Evolutionary conservation across 2,329 filamentous ascomycete genomes (phyloP).

Genomic region (Colletotrichum coccodes): DNA sequence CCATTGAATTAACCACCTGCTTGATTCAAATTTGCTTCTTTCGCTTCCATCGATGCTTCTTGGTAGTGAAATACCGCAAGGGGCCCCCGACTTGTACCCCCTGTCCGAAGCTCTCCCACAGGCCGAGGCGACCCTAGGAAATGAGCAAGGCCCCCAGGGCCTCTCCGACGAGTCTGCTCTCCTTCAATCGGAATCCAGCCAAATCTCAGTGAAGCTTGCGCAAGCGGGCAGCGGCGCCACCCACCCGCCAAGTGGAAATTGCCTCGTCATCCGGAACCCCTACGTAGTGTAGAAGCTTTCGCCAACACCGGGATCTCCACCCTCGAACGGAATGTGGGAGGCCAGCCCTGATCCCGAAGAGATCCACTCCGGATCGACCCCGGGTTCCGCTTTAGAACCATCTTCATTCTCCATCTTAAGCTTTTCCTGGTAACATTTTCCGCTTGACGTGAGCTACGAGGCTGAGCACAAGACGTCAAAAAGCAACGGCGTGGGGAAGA

Average conservation of each 20-base stretch:
- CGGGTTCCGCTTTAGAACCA: conserved; percentile 6
- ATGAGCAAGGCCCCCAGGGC: not conserved
- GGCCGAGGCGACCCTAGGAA: conserved; percentile 7
- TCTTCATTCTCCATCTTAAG: not conserved
- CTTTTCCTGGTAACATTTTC: not conserved
- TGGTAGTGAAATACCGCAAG: not conserved
- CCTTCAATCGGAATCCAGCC: conserved; percentile 1
- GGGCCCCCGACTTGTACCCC: not conserved
- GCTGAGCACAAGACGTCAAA: conserved; percentile 7
- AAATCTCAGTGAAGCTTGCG: conserved; percentile 28
- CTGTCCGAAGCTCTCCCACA: conserved; percentile 21
- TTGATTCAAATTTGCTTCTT: not conserved
- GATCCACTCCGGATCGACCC: conserved; percentile 9
- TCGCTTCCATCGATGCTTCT: not conserved
- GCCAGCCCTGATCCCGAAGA: not conserved
- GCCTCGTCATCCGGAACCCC: conserved; percentile 19
- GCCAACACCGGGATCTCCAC: not conserved
- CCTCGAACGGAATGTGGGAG: conserved; percentile 17
- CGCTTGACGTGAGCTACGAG: conserved; percentile 1
- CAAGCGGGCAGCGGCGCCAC: conserved; percentile 11
- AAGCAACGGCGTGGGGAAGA: conserved; percentile 1
- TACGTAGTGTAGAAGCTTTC: not conserved
- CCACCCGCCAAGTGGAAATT: conserved; percentile 11
- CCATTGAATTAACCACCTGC: not conserved
- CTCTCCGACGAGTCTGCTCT: not conserved